Evolutionary conservation across 129 eudicot species (phyloP), one percentile per base, ranked within the genome.

Genomic region (Lactuca saligna): DNA sequence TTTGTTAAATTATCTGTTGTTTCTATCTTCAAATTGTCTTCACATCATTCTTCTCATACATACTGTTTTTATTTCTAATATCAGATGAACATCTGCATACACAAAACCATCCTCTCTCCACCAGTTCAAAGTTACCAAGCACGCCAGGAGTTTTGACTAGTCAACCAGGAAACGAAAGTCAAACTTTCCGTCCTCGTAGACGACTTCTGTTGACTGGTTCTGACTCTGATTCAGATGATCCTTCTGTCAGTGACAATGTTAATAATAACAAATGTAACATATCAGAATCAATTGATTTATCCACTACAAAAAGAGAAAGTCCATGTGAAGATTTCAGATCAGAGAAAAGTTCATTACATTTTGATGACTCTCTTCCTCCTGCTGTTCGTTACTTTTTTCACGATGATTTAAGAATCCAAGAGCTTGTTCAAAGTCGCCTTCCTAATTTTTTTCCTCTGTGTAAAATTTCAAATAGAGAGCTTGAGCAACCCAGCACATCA

Each of bases 171-270:
- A 75, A 42, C 20, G 81, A 76, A 68, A 73, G 44, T 71, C 80
- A 69, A 56, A 61, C 75, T 61, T 63, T 75, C 32, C 80, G 90
- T 75, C n/a, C n/a, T n/a, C 90, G 93, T 7, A 80, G 93, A 82
- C 78, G 76, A 61, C 83, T 83, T 76, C 86, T 77, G 72, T 72
- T 82, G 81, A 82, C 81, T 78, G 89, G 84, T 68, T 88, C 89
- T 41, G 91, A 84, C 64, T 76, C 78, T 11, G 85, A 80, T 72
- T 78, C 80, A 25, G 94, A 84, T 65, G 82, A 81, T 62, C 78
- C 77, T 51, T 67, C 65, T 58, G 61, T 62, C 4, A 53, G 63
- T 55, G 69, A 75, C 57, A 61, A 3, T 63, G 42, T 63, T 7
- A 64, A 61, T 63, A 38, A n/a, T 65, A 38, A 12, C 53, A 66